These are phyloP conservation scores for Fusarium mangiferae DNA, from an alignment of 2,329 filamentous ascomycete species.

Conservation along the genomic window DNA sequence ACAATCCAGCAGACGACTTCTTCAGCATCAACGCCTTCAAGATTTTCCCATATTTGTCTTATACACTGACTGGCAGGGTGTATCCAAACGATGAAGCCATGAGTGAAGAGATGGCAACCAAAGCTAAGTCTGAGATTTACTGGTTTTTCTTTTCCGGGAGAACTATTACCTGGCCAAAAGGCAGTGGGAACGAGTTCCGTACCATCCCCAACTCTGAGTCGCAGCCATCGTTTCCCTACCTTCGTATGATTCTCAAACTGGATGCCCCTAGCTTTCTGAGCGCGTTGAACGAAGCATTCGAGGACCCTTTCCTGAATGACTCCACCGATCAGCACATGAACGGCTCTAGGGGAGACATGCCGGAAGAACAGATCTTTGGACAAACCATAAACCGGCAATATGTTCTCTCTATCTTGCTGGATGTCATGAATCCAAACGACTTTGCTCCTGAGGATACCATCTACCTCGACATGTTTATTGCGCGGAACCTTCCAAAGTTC, in stretches of 20 bases:
- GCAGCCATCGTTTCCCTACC: constrained; percentile 85
- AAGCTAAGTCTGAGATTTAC: constrained; percentile 89
- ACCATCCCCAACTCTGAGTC: constrained; percentile 66
- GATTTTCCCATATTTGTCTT: constrained; percentile 94
- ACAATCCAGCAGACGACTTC: constrained; percentile 68
- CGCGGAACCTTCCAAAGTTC: constrained; percentile 94
- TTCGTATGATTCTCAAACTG: constrained; percentile 85
- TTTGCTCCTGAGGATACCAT: constrained; percentile 87
- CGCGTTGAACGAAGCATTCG: constrained; percentile 95
- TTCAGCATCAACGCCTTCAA: constrained; percentile 82
- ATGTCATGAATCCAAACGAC: constrained; percentile 83
- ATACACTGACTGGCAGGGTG: constrained; percentile 86
- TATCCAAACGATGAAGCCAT: constrained; percentile 87
- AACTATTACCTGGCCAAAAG: constrained; percentile 78
- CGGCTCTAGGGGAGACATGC: constrained; percentile 62
- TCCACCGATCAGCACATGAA: constrained; percentile 69
- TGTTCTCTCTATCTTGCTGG: constrained; percentile 87
- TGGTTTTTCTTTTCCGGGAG: constrained; percentile 93
- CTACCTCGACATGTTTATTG: constrained; percentile 98
- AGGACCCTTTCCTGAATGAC: constrained; percentile 92
- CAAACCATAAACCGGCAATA: constrained; percentile 89
- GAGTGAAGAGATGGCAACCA: constrained; percentile 74
- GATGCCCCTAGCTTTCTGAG: constrained; percentile 94
- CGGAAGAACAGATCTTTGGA: constrained; percentile 74
- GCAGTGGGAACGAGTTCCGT: constrained; percentile 67